Base-by-base conservation (phyloP, 306 rosid species). In the Sicyos edulis region DNA sequence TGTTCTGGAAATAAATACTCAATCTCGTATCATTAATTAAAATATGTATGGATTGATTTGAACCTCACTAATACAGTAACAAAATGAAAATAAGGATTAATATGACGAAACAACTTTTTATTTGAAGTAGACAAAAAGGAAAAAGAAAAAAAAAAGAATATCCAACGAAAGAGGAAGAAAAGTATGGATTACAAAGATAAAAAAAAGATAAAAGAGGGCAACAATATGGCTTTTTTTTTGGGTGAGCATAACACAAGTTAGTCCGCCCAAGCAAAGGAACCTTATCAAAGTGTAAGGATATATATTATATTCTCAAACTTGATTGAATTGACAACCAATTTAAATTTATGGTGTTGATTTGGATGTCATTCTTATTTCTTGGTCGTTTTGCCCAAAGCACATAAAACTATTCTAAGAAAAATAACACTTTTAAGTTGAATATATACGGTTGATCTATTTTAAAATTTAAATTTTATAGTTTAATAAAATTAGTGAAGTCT, bases 271-370 rank as follows among this genome's bases (percentile, higher is more conserved):
- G 29, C 24, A 37, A 62, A 62, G 69, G 69, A 62, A 62, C 69
- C 69, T 62, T 62, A 34, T 62, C 24, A 9, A 62, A 37, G 8
- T 62, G 42, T 37, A 61, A 37, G 20, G 44, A 26, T 24, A 64
- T 40, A 11, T 40, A 42, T 62, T 62, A 37, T 62, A 62, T 64
- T 64, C 52, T 34, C 40, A 63, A 40, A 42, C 10, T 64, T 64
- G n/a, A 17, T 20, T 0, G 50, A 64, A 19, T 64, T 64, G 70
- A 64, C 70, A 64, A 64, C 70, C 70, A 10, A 63, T 45, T 66
- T 20, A 37, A 66, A 11, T 63, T 0, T 19, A n/a, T 5, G 16
- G 1, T 64, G 53, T 0, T 37, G 26, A 37, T 44, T 66, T 13
- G 11, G 54, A 65, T 65, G 71, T 54, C 26, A 53, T 60, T 60